Conservation (phyloP, 192 early-diverging fungal species). For the Coemansia pectinata region DNA sequence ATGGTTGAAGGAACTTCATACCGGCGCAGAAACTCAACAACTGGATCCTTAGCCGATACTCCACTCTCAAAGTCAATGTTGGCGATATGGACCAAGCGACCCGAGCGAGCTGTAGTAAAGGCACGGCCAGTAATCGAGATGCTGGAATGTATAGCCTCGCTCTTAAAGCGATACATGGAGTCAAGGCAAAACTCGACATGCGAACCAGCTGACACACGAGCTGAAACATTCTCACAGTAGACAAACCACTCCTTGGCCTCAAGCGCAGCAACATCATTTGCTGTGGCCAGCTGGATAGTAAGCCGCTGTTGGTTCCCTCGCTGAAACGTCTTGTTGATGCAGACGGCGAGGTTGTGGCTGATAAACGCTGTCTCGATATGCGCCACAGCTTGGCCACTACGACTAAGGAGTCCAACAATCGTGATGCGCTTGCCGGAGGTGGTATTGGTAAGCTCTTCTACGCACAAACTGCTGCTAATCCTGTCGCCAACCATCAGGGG, state of each 20-base stretch:
- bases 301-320: conserved; percentile 65
- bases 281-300: conserved; percentile 61
- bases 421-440: conserved; percentile 78
- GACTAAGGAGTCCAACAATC: not conserved
- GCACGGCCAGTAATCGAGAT: conserved; percentile 72
- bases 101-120: conserved; percentile 55
- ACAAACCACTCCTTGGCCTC: conserved; percentile 83
- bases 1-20: conserved; percentile 71
- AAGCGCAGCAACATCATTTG: conserved; percentile 75
- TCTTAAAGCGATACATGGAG: conserved; percentile 64
- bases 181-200: conserved; percentile 81
- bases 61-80: conserved; percentile 69
- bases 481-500: conserved; percentile 69
- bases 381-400: conserved; percentile 62
- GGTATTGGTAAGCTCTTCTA: conserved; percentile 77
- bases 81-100: conserved; percentile 70
- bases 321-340: conserved; percentile 73
- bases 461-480: conserved; percentile 66
- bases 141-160: conserved; percentile 59
- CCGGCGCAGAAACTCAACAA: conserved; percentile 77
- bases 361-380: conserved; percentile 77
- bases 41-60: conserved; percentile 71
- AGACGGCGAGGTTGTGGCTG: conserved; percentile 60
- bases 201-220: conserved; percentile 52
- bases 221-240: not conserved